Evolutionary conservation across 352 stramenopile genomes (phyloP), one percentile per base, ranked within the genome.

Genomic region (Phytophthora megakarya): DNA sequence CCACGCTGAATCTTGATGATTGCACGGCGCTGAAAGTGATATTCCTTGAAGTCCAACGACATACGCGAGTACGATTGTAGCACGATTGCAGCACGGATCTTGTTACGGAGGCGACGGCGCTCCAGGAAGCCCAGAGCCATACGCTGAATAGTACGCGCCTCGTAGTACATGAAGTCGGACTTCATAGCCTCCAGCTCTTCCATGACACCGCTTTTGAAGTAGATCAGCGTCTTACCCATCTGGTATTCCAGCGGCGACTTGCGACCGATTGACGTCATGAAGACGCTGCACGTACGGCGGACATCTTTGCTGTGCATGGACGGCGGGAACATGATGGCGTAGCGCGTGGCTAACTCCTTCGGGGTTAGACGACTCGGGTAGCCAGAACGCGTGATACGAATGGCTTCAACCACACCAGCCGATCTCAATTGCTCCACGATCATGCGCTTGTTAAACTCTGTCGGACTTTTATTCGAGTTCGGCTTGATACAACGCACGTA

Each of bases 141-240:
- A 55, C 89, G 89, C 72, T 96, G 86, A 46, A 95, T 90, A 30
- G 81, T 87, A n/a, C 86, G 92, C 12, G 86, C 85, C 71, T 96
- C 86, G 64, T 92, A 80, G 66, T 96, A 96, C 78, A 94, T 92
- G 37, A 96, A 96, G 62, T 96, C 88, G 11, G 86, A 95, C 73
- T 96, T 96, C 86, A 96, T 94, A 16, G 86, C 88, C 73, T 99
- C 96, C 15, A 98, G 80, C 61, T 92, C 82, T 73, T 99, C 96
- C 73, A 98, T 90, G 25, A 97, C 93, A 48, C 95, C 95, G 46
- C 94, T 92, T 74, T 97, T 96, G 76, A 98, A 98, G 81, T 98
- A 99, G 18, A 98, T 86, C 16, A 96, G 83, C n/a, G 90, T 98
- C 66, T 98, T 98, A 33, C 88, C 88, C 81, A 96, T 95, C 54